Conservation (phyloP, 345 rosid species). For the Turnera subulata region DNA sequence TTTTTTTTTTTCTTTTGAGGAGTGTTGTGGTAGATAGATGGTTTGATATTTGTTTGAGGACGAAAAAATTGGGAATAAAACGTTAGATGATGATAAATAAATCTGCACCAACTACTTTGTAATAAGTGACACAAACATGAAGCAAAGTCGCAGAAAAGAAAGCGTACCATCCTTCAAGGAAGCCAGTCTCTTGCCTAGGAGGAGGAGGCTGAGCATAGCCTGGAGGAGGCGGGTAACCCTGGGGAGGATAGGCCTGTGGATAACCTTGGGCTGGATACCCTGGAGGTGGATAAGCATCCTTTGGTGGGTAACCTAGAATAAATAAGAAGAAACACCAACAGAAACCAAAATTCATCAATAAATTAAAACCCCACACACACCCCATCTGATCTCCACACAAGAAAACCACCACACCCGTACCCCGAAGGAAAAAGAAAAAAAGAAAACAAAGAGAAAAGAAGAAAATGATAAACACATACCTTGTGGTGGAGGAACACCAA, state of each 20-base stretch:
- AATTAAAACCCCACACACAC: not conserved
- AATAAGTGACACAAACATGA: not conserved
- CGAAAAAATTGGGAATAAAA: too few relatives aligned
- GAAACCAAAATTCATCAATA: not conserved
- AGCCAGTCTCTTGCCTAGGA: constrained; percentile 35
- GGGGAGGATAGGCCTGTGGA: constrained; percentile 36
- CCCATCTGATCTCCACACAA: too few relatives aligned
- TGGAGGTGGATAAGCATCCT: constrained; percentile 57
- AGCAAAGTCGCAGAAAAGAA: not conserved
- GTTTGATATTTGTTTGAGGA: too few relatives aligned
- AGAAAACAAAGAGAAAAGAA: not conserved
- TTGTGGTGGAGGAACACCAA: constrained; percentile 66
- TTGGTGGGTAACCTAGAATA: constrained; percentile 41
- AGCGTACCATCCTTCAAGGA: constrained; percentile 63
- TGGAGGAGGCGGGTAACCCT: constrained; percentile 31
- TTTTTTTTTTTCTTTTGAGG: not conserved
- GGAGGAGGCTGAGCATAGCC: constrained; percentile 43
- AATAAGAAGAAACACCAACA: not conserved
- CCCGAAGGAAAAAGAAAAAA: too few relatives aligned
- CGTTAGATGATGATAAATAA: too few relatives aligned
- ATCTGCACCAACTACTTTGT: not conserved
- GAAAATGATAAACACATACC: constrained; percentile 25
- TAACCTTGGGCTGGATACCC: constrained; percentile 53
- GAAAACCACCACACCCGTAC: too few relatives aligned
- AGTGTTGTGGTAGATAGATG: too few relatives aligned